Evolutionary conservation across 2,329 filamentous ascomycete genomes (phyloP), one percentile per base, ranked within the genome.

Genomic region (Penicillium sp.): DNA sequence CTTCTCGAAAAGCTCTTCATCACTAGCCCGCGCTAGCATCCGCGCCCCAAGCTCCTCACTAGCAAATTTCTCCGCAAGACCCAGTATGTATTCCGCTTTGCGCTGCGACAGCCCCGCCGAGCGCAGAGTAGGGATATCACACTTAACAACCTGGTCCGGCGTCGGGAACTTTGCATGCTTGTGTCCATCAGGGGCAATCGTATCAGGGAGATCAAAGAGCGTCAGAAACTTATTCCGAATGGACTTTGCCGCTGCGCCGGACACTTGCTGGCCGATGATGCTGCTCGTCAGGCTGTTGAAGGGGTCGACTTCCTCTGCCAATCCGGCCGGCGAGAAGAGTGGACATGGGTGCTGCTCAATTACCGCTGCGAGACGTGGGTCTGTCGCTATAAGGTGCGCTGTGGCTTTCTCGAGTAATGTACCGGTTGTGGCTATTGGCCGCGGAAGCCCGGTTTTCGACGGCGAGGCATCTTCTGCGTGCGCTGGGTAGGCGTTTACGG

Each of bases 231-330:
- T 93, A 46, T 82, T 83, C 71, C 93, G 92, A 75, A 99, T 97
- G 6, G 89, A 89, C 55, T 84, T 88, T 11, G 94, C 94, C 0
- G 94, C 94, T 6, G 91, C 91, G 16, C 93, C 91, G 0, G 91
- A 96, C 18, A 99, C 93, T 76, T 99, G 94, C 75, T 97, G 94
- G 49, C 90, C 91, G 65, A 97, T 96, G 68, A 99, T 97, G 47
- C 91, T 89, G 71, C 88, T 92, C 36, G 84, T 82, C 32, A 99
- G 80, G 53, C 84, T 86, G 63, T 88, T 87, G 67, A 97, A 99
- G 0, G 94, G 94, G 73, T 97, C 91, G 56, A 97, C 84, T 60
- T 84, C 80, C 72, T 97, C 91, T 27, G 87, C 84, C n/a, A 97
- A 76, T 0, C 91, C 91, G 59, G 88, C 86, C 0, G 90, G 83